A percentile compares a stretch with the other conserved stretches of the same genome.
phyloP scores from a whole-genome alignment of 345 rosid species.

The Populus nigra region DNA sequence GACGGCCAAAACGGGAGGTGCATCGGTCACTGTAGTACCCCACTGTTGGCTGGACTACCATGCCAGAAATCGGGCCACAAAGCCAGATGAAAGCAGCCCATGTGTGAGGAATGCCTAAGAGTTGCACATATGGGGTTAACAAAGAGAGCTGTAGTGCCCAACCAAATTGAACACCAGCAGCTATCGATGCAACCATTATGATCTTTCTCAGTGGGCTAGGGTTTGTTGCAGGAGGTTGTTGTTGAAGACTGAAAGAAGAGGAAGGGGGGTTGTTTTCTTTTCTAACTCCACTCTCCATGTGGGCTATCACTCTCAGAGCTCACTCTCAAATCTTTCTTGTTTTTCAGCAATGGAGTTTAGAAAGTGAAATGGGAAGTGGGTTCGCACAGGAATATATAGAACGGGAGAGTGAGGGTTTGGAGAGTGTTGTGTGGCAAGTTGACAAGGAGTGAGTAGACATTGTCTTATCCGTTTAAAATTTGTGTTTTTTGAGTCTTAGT shows the following conservation, averaged over 20 bases:
- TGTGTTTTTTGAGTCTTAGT: not conserved
- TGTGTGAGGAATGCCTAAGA: slow-evolving; percentile 75
- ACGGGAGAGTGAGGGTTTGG: not conserved
- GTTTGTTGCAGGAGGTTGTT: not conserved
- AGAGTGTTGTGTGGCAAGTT: not conserved
- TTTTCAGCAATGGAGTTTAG: not conserved
- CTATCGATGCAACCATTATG: slow-evolving; percentile 65
- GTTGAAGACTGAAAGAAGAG: slow-evolving; percentile 2
- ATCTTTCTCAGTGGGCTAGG: slow-evolving; percentile 41
- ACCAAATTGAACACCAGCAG: slow-evolving; percentile 87
- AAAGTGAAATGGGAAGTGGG: not conserved
- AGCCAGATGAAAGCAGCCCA: slow-evolving; percentile 94
- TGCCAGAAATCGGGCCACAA: slow-evolving; percentile 86
- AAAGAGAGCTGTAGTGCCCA: slow-evolving; percentile 93
- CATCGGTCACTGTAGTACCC: slow-evolving; percentile 82
- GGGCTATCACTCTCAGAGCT: not conserved
- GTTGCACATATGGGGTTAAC: slow-evolving; percentile 82
- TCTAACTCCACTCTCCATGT: not conserved
- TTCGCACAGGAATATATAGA: slow-evolving; percentile 19
- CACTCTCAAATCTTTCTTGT: not conserved
- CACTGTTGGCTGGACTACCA: slow-evolving; percentile 81
- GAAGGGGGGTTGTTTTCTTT: not conserved
- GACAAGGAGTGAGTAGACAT: not conserved
- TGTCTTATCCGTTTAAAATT: slow-evolving; percentile 18
- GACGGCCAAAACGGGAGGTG: slow-evolving; percentile 74